phyloP scores from a whole-genome alignment of 2,329 filamentous ascomycete genomes.

The Coniochaeta sp. region DNA sequence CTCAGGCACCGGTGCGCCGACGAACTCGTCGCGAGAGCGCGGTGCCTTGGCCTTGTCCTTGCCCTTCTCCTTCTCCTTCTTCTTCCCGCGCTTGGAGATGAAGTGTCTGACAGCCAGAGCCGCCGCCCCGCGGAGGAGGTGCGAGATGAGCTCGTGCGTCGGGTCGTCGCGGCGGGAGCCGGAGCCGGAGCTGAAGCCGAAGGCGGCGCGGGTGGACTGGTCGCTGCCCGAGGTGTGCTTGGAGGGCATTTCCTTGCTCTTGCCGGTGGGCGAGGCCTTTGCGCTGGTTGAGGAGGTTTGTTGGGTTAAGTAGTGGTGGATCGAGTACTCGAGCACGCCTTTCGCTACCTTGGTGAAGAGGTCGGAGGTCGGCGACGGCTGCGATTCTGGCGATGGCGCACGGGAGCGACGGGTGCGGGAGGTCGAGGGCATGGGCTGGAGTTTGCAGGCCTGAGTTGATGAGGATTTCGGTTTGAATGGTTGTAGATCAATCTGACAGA shows the following conservation, averaged over 20 bases:
- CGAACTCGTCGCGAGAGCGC: not conserved
- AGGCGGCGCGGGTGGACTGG: not conserved
- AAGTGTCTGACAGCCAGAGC: not conserved
- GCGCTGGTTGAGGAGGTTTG: not conserved
- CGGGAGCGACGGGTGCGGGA: not conserved
- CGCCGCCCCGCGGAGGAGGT: not conserved
- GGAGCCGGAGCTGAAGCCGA: not conserved
- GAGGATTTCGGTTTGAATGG: too few relatives aligned
- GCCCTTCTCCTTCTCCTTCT: not conserved
- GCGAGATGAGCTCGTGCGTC: conserved; percentile 1
- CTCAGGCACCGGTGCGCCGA: not conserved
- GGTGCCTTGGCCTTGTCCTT: not conserved
- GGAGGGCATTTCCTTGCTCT: not conserved
- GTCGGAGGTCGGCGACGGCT: not conserved
- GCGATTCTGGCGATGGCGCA: not conserved
- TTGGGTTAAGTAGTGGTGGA: not conserved
- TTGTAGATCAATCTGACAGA: not conserved
- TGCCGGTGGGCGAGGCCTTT: not conserved
- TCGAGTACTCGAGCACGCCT: not conserved
- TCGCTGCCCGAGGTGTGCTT: not conserved
- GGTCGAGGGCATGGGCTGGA: not conserved
- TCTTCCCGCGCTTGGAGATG: not conserved
- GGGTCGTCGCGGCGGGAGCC: not conserved
- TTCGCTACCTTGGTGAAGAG: not conserved
- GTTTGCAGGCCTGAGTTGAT: not conserved